These are phyloP conservation scores for Monosporascus sp. DNA, from an alignment of 2,329 filamentous ascomycete genomes.

Conservation along the genomic window DNA sequence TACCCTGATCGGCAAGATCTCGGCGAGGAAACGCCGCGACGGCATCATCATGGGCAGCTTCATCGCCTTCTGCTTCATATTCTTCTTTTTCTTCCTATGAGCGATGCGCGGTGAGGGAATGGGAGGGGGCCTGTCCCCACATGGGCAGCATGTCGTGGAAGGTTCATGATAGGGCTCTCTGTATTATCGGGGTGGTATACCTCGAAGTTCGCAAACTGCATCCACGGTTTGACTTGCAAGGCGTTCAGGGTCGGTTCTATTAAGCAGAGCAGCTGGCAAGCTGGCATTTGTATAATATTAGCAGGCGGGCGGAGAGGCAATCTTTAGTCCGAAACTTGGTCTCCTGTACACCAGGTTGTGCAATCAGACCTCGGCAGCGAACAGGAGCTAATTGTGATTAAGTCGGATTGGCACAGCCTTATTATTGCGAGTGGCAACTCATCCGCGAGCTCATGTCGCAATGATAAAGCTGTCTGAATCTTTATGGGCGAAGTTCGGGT, in stretches of 20 bases:
- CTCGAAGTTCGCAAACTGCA: background rate
- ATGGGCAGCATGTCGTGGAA: too few relatives aligned
- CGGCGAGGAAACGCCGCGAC: slow-evolving; percentile 89
- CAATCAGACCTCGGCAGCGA: background rate
- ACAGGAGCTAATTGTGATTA: background rate
- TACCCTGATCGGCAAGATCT: slow-evolving; percentile 84
- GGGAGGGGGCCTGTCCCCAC: background rate
- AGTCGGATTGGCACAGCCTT: background rate
- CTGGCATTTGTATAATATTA: background rate
- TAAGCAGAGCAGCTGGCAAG: background rate
- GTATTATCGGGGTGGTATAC: background rate
- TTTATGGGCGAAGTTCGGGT: slow-evolving; percentile 7
- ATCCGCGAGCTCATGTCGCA: too few relatives aligned
- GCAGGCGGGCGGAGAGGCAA: background rate
- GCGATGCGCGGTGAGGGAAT: slow-evolving; percentile 1
- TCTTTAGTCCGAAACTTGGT: background rate
- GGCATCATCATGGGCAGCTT: slow-evolving; percentile 89
- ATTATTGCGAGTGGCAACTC: too few relatives aligned
- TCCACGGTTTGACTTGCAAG: background rate
- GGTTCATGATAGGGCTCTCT: too few relatives aligned
- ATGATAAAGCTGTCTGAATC: background rate
- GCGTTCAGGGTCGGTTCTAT: slow-evolving; percentile 1
- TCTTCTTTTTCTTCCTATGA: slow-evolving; percentile 76
- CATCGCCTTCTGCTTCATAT: slow-evolving; percentile 84
- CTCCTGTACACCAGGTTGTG: background rate